Conservation (phyloP, 2,329 filamentous ascomycete species). For the Tolypocladium tropicale region DNA sequence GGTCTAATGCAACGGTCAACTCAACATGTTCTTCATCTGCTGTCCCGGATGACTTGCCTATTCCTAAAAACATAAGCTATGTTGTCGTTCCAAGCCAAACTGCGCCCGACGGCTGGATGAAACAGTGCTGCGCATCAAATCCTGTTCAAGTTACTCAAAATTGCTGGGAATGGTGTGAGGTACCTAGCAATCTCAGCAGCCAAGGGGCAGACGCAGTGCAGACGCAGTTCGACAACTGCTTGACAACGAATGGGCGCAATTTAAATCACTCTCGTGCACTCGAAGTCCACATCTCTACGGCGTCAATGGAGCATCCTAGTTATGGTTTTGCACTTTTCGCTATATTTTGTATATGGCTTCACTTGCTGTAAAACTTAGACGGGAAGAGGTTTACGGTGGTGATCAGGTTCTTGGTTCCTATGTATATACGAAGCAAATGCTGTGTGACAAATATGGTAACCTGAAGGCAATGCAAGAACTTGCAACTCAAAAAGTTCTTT, state of each 20-base stretch:
- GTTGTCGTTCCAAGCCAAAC: background rate
- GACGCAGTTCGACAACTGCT: background rate
- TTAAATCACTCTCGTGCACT: background rate
- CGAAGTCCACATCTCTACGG: background rate
- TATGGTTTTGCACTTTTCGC: background rate
- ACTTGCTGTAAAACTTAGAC: too few species aligned
- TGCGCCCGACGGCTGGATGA: background rate
- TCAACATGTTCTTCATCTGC: background rate
- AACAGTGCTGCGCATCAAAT: background rate
- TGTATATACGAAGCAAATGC: too few species aligned
- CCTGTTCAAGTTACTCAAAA: background rate
- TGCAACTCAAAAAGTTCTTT: too few species aligned
- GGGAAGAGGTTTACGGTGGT: too few species aligned
- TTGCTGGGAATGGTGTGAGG: background rate
- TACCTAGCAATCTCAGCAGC: background rate
- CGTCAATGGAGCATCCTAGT: background rate
- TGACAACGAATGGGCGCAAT: background rate
- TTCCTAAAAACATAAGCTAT: background rate
- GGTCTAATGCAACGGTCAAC: background rate
- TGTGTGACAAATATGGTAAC: too few species aligned
- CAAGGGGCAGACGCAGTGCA: background rate
- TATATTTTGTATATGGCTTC: background rate
- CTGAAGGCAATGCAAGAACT: too few species aligned
- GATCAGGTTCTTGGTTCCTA: too few species aligned
- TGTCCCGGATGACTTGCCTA: background rate